Evolutionary conservation across 208 protist genomes (phyloP), one percentile per base, ranked within the genome.

Genomic region (Spongospora subterranea): DNA sequence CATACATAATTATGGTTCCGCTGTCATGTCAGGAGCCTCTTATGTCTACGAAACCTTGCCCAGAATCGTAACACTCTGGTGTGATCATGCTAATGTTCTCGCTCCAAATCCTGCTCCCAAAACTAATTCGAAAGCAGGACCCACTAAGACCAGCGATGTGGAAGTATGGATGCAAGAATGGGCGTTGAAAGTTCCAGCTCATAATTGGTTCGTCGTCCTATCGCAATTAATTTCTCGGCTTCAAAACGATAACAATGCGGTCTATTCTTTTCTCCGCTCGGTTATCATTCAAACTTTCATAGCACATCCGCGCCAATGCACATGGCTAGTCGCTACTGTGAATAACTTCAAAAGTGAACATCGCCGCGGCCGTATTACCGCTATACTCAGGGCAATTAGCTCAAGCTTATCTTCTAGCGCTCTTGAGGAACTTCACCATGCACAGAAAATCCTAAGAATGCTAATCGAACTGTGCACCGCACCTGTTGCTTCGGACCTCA

Each of bases 381-480:
- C 13, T 13, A 35, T 82, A 6, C 35, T 82, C 11, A 82, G 35
- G 17, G 6, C 71, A n/a, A n/a, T 82, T 82, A 43, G 6, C 40
- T 39, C 6, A 35, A 6, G 35, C 6, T 40, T 82, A n/a, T 17
- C n/a, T 6, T 13, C 6, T 40, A 43, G 13, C 17, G 17, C 17
- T 45, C 17, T 6, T 35, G 71, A 82, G 35, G 71, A 82, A 82
- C 40, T 82, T 13, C 6, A 39, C 13, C n/a, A 43, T 20, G 71
- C 71, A 20, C 71, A 82, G 40, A 35, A 43, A 43, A 20, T 82
- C 11, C n/a, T 82, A n/a, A 6, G 35, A 35, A 20, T 82, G 17
- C 71, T 82, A 13, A 43, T 82, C 71, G 71, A 82, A n/a, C n/a
- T 82, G n/a, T 82, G 71, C 71, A 82, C 71, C 35, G n/a, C 40